Evolutionary conservation across 345 rosid species (phyloP).

Genomic region (Ceriops zippeliana): DNA sequence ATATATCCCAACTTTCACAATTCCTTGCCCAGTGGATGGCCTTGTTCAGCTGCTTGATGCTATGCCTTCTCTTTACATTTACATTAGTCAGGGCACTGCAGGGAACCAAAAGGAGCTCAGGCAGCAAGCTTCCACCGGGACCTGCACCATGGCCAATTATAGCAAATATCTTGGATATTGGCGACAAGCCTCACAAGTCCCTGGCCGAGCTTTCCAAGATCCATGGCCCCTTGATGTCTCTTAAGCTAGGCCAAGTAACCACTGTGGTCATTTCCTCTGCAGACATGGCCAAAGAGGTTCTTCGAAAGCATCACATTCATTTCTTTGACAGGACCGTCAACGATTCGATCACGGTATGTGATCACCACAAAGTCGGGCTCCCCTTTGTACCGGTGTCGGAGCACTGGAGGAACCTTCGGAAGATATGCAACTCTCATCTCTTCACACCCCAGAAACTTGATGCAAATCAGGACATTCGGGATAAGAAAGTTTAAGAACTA

Average conservation of each 20-base stretch:
- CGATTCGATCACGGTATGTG: conserved; percentile 1
- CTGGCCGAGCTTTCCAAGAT: too few relatives aligned
- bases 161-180: too few relatives aligned
- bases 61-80: conserved; percentile 5
- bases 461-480: conserved; percentile 16
- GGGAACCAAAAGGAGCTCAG: too few relatives aligned
- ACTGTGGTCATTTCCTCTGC: too few relatives aligned
- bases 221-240: too few relatives aligned
- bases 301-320: too few relatives aligned
- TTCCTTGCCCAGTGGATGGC: conserved; percentile 1
- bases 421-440: conserved; percentile 24
- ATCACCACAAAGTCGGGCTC: conserved; percentile 7
- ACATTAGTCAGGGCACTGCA: background rate
- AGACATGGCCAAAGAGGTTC: too few relatives aligned
- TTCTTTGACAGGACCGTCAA: conserved; percentile 16
- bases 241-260: too few relatives aligned
- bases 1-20: conserved; percentile 8
- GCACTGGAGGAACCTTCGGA: conserved; percentile 30
- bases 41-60: background rate
- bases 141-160: too few relatives aligned
- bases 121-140: too few relatives aligned
- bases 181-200: too few relatives aligned
- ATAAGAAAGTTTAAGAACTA: conserved; percentile 23
- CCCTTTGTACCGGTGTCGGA: conserved; percentile 11
- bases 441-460: conserved; percentile 32